These are phyloP conservation scores for Parsonsia alboflavescens DNA, from an alignment of 257 asterid genomes.

Conservation along the genomic window DNA sequence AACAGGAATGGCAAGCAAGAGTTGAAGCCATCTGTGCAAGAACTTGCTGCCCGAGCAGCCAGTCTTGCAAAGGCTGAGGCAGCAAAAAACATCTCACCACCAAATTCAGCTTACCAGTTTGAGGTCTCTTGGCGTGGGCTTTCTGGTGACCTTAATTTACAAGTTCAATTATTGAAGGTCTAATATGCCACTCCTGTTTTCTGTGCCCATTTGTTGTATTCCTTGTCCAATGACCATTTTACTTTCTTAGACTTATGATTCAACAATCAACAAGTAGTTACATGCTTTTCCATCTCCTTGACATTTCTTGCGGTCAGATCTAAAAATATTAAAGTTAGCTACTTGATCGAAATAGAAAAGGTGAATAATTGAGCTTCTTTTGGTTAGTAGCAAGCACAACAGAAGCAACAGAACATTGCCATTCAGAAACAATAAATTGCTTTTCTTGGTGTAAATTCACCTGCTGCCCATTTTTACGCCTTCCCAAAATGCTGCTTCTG, in stretches of 20 bases:
- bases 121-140: slow-evolving; percentile 93
- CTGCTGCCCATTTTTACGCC: background rate
- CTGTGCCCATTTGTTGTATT: slow-evolving; percentile 7
- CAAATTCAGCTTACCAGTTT: slow-evolving; percentile 85
- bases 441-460: background rate
- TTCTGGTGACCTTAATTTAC: slow-evolving; percentile 64
- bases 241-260: background rate
- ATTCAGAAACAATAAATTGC: background rate
- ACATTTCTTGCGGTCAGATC: background rate
- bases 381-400: background rate
- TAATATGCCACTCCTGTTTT: slow-evolving; percentile 11
- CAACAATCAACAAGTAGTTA: background rate
- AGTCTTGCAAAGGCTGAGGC: slow-evolving; percentile 76
- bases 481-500: slow-evolving; percentile 1
- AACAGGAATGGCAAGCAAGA: slow-evolving; percentile 44
- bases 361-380: background rate
- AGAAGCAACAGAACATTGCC: background rate
- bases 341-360: background rate
- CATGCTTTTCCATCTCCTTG: background rate
- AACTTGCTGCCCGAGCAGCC: slow-evolving; percentile 90
- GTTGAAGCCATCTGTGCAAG: slow-evolving; percentile 62
- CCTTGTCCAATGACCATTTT: background rate
- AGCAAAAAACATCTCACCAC: slow-evolving; percentile 75
- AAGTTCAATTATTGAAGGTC: slow-evolving; percentile 81
- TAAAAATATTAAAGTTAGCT: background rate